Conservation (phyloP, 805 yeast species). For the Hanseniaspora nectarophila region DNA sequence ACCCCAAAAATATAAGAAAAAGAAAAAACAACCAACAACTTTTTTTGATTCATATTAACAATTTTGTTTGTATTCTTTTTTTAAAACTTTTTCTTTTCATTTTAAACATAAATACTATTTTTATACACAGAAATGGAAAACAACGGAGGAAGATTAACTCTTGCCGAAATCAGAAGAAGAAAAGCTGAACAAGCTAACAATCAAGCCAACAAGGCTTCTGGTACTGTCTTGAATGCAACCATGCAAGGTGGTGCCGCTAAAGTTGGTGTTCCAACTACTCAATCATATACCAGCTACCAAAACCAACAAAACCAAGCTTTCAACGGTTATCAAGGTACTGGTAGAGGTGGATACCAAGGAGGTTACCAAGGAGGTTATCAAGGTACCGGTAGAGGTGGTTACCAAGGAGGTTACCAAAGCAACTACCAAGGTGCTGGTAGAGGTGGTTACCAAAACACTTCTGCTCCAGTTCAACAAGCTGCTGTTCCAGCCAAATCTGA, state of each 20-base stretch:
- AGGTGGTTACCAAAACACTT: background rate
- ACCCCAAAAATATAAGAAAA: too few relatives aligned
- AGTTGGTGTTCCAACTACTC: conserved; percentile 14
- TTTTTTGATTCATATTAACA: background rate
- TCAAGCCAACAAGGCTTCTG: conserved; percentile 1
- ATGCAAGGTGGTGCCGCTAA: conserved; percentile 13
- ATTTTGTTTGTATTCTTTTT: background rate
- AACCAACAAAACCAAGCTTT: conserved; percentile 1
- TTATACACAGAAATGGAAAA: background rate
- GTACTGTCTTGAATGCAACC: conserved; percentile 4
- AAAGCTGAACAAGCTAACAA: conserved; percentile 8
- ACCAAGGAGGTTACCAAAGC: conserved; percentile 5
- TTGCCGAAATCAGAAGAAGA: conserved; percentile 14
- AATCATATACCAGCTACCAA: conserved; percentile 7
- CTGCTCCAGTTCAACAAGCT: conserved; percentile 33
- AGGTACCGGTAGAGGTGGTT: conserved; percentile 2
- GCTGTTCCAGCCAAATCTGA: conserved; percentile 24
- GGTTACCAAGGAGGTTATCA: background rate
- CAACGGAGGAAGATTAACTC: conserved; percentile 12
- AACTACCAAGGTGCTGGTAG: conserved; percentile 5
- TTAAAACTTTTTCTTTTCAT: too few relatives aligned
- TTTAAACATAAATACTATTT: background rate
- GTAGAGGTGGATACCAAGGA: conserved; percentile 5
- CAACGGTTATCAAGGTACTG: conserved; percentile 1
- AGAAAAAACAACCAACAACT: background rate